Evolutionary conservation across 2,329 filamentous ascomycete species (phyloP), one percentile per base, ranked within the genome.

Genomic region (Cladorrhinum sp.): DNA sequence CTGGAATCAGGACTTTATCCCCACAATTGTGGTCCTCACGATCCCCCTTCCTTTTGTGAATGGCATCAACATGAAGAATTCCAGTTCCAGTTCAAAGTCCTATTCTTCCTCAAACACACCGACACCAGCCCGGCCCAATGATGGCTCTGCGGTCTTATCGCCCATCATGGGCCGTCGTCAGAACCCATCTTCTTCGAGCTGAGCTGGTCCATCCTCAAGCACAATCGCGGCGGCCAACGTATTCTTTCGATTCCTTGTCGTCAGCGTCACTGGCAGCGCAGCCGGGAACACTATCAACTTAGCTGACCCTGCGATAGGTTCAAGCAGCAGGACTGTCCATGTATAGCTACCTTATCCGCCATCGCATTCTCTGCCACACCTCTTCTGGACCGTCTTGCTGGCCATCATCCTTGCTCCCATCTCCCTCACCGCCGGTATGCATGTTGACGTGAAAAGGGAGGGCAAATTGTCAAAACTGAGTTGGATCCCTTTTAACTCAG

Each of bases 341-440:
- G 54, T 79, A 78, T 56, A 82, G 81, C 58, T 84, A 82, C 66
- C 74, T 81, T 36, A 82, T 83, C 58, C 74, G 85, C 0, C 77
- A 75, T 16, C 77, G 79, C 25, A 76, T 83, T n/a, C 72, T 85
- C 0, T 77, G 77, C 59, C 76, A 78, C 55, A 66, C 2, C 76
- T 87, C 3, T 82, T 87, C 65, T 87, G 84, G 63, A 79, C 78
- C 2, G 83, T 87, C 63, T 73, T 87, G 36, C 73, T 79, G 1
- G 73, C 83, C 9, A 81, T 85, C 38, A 69, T 73, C 1, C 71
- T 78, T 0, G 77, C 86, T 41, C 79, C 84, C 50, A 67, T 79
- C 9, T 63, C 68, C 13, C 77, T 79, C 45, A 67, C 73, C 6
- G 29, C 29, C 29, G n/a, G n/a, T n/a, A n/a, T n/a, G n/a, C n/a